Evolutionary conservation across 1,284 basidiomycete species (phyloP), one percentile per base, ranked within the genome.

Genomic region (Gymnopus androsaceus): DNA sequence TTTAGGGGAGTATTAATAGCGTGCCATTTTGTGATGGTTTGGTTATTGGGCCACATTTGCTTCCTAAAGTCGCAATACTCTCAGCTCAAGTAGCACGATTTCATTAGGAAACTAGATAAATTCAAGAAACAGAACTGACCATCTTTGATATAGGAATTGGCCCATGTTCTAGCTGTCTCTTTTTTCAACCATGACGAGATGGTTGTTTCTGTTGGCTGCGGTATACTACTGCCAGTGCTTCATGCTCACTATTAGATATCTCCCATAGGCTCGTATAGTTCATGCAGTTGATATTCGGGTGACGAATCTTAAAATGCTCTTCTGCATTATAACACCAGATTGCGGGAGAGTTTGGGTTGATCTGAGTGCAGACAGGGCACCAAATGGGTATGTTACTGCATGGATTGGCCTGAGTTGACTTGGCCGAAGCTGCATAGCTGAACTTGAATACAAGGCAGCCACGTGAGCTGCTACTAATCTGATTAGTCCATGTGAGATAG

Each of bases 321-420:
- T 61, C 57, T 48, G 69, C 33, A 45, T 65, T 66, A 55, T 70
- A 71, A 21, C 56, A 60, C 70, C 70, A 70, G n/a, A 71, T 54
- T 2, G 66, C 63, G 3, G 66, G 64, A 14, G 60, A 45, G 12
- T 45, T 45, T 27, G 19, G n/a, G 15, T 45, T 57, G 28, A 25
- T 54, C 3, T 52, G 49, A 4, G 62, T 58, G 47, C 70, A 71
- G 4, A 64, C 25, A 1, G 64, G 63, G 50, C 71, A 73, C 1
- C 9, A 4, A 6, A 69, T 46, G 1, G 69, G 71, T 1, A 70
- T 66, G 49, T 72, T 73, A 1, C 67, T 64, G 28, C 65, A 69
- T 17, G 70, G 71, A 4, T 61, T 65, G 0, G 42, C 52, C 3
- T 45, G 14, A 0, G 42, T 59, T 0, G 64, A 71, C 31, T 58